A percentile compares a stretch with the other conserved stretches of the same genome.
Evolutionary conservation across 352 stramenopile genomes (phyloP).

Genomic region (Globisporangium mamillatum): DNA sequence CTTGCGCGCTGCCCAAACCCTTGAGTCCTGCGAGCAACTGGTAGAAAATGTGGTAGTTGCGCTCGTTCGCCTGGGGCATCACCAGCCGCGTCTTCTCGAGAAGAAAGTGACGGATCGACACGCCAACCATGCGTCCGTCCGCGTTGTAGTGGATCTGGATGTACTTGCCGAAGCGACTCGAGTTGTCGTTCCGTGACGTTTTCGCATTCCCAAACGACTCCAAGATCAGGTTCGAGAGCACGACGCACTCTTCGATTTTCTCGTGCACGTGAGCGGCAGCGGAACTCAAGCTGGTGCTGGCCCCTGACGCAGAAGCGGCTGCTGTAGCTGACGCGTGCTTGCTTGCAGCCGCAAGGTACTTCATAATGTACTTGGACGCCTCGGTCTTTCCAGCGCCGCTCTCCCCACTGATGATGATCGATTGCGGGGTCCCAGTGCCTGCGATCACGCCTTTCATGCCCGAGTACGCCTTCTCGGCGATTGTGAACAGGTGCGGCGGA

Average conservation of each 20-base stretch:
- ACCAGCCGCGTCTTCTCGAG: conserved; percentile 80
- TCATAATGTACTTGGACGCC: conserved; percentile 93
- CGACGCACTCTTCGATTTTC: conserved; percentile 79
- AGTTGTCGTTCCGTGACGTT: conserved; percentile 87
- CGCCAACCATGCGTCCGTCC: conserved; percentile 68
- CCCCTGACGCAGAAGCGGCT: conserved; percentile 2
- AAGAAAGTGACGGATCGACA: conserved; percentile 78
- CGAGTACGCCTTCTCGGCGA: conserved; percentile 73
- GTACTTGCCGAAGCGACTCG: conserved; percentile 90
- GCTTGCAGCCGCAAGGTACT: conserved; percentile 79
- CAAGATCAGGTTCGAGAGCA: conserved; percentile 79
- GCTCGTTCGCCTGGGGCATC: conserved; percentile 61
- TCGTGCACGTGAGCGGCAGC: conserved; percentile 46
- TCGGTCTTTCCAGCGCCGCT: conserved; percentile 93
- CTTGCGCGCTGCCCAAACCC: conserved; percentile 22
- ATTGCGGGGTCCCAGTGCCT: conserved; percentile 74
- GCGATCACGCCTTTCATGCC: conserved; percentile 63
- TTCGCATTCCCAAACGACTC: conserved; percentile 88
- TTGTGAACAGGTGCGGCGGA: conserved; percentile 77
- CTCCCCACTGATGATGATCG: conserved; percentile 93
- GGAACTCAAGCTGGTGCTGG: conserved; percentile 7
- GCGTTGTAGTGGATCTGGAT: conserved; percentile 83
- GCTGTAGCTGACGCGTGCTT: conserved; percentile 34
- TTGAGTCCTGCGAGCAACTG: conserved; percentile 59
- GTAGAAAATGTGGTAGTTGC: conserved; percentile 87